Evolutionary conservation across 176 grass and related monocot species (phyloP).

Genomic region (Lolium rigidum): DNA sequence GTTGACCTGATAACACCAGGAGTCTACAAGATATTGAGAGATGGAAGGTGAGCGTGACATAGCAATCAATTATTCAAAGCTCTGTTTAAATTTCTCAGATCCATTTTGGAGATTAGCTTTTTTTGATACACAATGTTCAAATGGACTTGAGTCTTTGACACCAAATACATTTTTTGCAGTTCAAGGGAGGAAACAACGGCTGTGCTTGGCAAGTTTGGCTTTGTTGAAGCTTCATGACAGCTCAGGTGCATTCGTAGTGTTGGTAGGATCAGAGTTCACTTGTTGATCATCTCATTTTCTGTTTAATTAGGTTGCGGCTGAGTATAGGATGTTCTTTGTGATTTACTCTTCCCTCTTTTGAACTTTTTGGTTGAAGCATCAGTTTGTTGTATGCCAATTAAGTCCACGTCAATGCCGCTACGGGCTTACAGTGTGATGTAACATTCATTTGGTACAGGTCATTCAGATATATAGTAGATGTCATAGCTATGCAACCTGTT

Average conservation of each 20-base stretch:
- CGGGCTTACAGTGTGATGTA: background rate
- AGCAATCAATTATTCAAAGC: background rate
- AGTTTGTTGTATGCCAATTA: slow-evolving; percentile 17
- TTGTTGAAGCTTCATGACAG: slow-evolving; percentile 63
- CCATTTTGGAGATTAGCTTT: no score
- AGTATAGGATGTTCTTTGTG: background rate
- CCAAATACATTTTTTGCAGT: slow-evolving; percentile 55
- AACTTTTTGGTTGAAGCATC: slow-evolving; percentile 6
- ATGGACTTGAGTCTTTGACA: background rate
- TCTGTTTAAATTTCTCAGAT: background rate
- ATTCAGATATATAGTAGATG: slow-evolving; percentile 23
- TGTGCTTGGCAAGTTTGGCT: slow-evolving; percentile 65
- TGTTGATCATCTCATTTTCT: background rate
- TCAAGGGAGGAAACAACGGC: slow-evolving; percentile 73
- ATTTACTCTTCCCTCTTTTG: slow-evolving; percentile 13
- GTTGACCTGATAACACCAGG: slow-evolving; percentile 77
- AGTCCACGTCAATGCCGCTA: background rate
- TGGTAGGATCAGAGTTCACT: background rate
- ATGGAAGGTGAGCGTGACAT: slow-evolving; percentile 68
- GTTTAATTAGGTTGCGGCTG: slow-evolving; percentile 28
- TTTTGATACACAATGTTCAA: no score
- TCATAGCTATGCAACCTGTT: background rate
- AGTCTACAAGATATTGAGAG: slow-evolving; percentile 84
- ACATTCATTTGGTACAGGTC: slow-evolving; percentile 28
- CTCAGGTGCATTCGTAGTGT: slow-evolving; percentile 1